Conservation (phyloP, 2,329 filamentous ascomycete species). For the Amesomyces nigricolor region DNA sequence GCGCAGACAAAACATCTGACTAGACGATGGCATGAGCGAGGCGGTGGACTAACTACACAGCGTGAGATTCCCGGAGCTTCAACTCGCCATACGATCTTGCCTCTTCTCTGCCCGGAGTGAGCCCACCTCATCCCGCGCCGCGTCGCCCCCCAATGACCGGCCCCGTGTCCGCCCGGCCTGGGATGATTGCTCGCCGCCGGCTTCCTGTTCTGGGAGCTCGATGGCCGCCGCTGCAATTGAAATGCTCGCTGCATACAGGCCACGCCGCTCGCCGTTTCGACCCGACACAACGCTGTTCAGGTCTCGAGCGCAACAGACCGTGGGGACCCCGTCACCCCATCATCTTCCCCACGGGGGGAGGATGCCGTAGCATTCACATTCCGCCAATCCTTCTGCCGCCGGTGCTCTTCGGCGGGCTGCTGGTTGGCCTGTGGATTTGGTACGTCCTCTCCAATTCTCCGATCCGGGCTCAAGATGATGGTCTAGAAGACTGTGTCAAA, state of each 20-base stretch:
- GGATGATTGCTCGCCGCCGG: constrained; percentile 11
- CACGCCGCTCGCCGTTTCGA: constrained; percentile 6
- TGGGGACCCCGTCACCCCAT: neutral
- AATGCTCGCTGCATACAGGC: constrained; percentile 10
- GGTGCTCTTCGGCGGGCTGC: constrained; percentile 58
- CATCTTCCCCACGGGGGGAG: neutral
- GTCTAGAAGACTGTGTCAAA: no score
- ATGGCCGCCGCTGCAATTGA: constrained; percentile 4
- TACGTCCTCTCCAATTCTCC: neutral
- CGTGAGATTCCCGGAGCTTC: constrained; percentile 13
- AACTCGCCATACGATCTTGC: constrained; percentile 9
- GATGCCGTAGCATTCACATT: constrained; percentile 30
- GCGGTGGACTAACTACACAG: constrained; percentile 12
- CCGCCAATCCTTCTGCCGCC: constrained; percentile 56
- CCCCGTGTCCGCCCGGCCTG: constrained; percentile 4
- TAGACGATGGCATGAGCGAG: constrained; percentile 22
- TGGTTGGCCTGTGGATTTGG: constrained; percentile 58
- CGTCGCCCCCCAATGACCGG: constrained; percentile 10
- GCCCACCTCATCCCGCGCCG: constrained; percentile 12
- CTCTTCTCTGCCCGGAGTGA: neutral
- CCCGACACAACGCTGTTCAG: constrained; percentile 1
- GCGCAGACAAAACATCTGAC: constrained; percentile 26
- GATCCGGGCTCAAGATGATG: no score
- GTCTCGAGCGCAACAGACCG: neutral
- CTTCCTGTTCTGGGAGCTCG: neutral